These are phyloP conservation scores for Craspedostauros australis DNA, from an alignment of 108 stramenopile species.

Conservation along the genomic window DNA sequence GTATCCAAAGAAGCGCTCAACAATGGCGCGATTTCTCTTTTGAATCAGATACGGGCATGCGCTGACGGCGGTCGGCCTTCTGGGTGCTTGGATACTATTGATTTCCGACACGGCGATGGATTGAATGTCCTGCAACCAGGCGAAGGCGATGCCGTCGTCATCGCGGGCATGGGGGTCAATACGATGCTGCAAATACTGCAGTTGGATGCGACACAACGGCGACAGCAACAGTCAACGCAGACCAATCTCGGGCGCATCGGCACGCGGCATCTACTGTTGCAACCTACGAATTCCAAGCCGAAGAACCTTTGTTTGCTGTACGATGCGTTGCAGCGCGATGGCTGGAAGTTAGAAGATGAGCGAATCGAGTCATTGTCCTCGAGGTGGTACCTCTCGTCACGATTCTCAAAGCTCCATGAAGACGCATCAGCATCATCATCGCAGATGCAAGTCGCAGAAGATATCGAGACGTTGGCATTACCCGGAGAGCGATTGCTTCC, in stretches of 20 bases:
- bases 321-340: conserved; percentile 36
- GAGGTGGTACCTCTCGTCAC: conserved; percentile 59
- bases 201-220: not conserved
- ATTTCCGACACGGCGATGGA: conserved; percentile 68
- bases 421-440: not conserved
- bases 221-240: not conserved
- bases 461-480: not conserved
- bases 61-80: not conserved
- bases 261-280: conserved; percentile 44
- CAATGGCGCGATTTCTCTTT: conserved; percentile 34
- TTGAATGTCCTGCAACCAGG: conserved; percentile 36
- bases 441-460: not conserved
- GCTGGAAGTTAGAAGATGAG: conserved; percentile 53
- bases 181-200: conserved; percentile 62
- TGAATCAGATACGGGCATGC: conserved; percentile 1
- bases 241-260: conserved; percentile 31
- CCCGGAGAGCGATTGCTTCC: no score
- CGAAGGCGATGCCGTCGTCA: conserved; percentile 65
- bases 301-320: conserved; percentile 54
- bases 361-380: conserved; percentile 39
- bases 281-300: conserved; percentile 73
- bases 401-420: conserved; percentile 23
- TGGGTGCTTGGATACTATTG: conserved; percentile 27
- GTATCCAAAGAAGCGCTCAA: conserved; percentile 49
- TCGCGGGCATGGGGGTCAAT: conserved; percentile 79